Evolutionary conservation across 2,329 filamentous ascomycete genomes (phyloP), one percentile per base, ranked within the genome.

Genomic region (Colletotrichum sp.): DNA sequence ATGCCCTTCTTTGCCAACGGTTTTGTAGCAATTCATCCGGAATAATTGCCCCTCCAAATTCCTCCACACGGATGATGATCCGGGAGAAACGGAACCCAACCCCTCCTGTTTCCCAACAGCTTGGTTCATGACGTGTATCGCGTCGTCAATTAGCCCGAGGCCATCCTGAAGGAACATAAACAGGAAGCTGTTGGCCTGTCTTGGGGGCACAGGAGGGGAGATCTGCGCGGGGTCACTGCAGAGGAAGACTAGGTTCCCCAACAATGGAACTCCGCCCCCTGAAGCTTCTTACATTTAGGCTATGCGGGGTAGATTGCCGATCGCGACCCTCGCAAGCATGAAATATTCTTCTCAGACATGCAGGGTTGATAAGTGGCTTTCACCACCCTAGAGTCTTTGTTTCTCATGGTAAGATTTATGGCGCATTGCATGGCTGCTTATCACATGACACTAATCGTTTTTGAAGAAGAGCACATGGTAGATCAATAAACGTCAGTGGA

Each of bases 1-100:
- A 7, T 16, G n/a, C 6, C 28, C 36, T 16, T 5, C 28, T 26
- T 28, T 6, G 2, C 21, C 18, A 8, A 16, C n/a, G 12, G 18
- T 66, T 66, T 75, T 75, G 61, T 75, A 75, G 68, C 67, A 71
- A 62, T 32, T 71, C 61, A 32, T 24, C 36, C 72, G 72, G 72
- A 71, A 62, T 2, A 75, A 75, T 66, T 71, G 48, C 32, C 52
- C 16, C 15, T 6, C 13, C 28, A 3, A 52, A 66, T 75, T 71
- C 67, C 72, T 71, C 72, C 67, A 75, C 72, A 71, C 72, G 55
- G 67, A 66, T 61, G 36, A 32, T 38, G 36, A 71, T 15, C 72
- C 67, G 72, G 72, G 6, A 9, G 52, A 32, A 38, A 32, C 10
- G 52, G 61, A 68, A 24, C 18, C 61, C 60, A 24, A 2, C 67